Base-by-base conservation (phyloP, 2,329 filamentous ascomycete genomes). In the Apiospora aurea region DNA sequence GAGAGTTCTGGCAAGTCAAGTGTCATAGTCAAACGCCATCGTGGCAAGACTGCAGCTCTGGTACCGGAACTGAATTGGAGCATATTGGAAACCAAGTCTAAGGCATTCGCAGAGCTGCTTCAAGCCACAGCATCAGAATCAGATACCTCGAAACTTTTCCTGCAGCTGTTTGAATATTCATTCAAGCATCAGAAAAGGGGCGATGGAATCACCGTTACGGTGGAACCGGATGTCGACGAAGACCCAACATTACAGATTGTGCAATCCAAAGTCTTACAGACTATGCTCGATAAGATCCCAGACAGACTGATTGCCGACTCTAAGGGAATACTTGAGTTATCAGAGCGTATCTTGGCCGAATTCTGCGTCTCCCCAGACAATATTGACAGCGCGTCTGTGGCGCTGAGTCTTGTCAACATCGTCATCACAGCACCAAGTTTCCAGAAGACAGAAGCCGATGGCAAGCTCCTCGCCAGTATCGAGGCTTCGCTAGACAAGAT, bases 241-340 rank as follows among this genome's bases (percentile, higher is more conserved):
- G 85, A 88, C 66, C 82, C 87, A 0, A 72, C 89, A 3, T 78
- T 78, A 5, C 83, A 85, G 4, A 81, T 94, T 1, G 80, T 87
- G 7, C 86, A 92, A 74, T 85, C 90, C 6, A 90, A 90, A 68
- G 81, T 93, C 0, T 84, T 94, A 10, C 90, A 93, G 76, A 87
- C 86, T 46, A 86, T 94, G 81, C 89, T 94, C 80, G 87, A 89
- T 34, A 86, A 84, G 66, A 87, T 91, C 66, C 87, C 90, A 0
- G 88, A 91, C 29, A 90, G 89, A 73, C 85, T 94, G 16, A 87
- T 92, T 43, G 87, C 86, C 44, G 88, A 90, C 71, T 91, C 92
- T 2, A 87, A 87, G 61, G 90, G 93, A 75, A 85, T 93, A 8
- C 82, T 94, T 1, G 87, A 90, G 66, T 85, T 95, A 1, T 87